phyloP scores from a whole-genome alignment of 2,329 filamentous ascomycete species.

The Dryadomyces quercivorus region DNA sequence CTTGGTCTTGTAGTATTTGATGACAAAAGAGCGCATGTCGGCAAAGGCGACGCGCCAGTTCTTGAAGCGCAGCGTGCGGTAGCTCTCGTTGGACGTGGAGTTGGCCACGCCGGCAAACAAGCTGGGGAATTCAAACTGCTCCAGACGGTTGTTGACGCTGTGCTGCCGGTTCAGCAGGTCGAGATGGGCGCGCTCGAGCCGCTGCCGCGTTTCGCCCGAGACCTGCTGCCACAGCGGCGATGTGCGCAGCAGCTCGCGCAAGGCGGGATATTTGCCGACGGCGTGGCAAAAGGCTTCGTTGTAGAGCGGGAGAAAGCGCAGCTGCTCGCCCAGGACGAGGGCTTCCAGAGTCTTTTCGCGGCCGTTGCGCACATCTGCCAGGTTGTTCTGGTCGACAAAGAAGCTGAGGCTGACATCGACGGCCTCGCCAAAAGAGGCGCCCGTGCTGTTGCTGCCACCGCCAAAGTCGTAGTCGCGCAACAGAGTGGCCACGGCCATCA shows the following conservation, averaged over 20 bases:
- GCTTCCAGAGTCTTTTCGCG: slow-evolving; percentile 83
- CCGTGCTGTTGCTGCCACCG: slow-evolving; percentile 16
- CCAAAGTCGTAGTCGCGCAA: slow-evolving; percentile 47
- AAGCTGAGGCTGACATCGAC: slow-evolving; percentile 55
- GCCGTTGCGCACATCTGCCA: slow-evolving; percentile 71
- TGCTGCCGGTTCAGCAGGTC: slow-evolving; percentile 65
- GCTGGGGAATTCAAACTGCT: slow-evolving; percentile 82
- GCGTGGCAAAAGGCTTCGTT: slow-evolving; percentile 87
- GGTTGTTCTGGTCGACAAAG: slow-evolving; percentile 63
- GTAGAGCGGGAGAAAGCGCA: slow-evolving; percentile 73
- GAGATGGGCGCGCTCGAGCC: slow-evolving; percentile 71
- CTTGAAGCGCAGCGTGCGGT: slow-evolving; percentile 70
- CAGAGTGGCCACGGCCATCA: slow-evolving; percentile 40
- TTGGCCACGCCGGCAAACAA: slow-evolving; percentile 80
- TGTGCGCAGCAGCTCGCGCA: slow-evolving; percentile 42
- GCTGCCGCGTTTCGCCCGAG: slow-evolving; percentile 57
- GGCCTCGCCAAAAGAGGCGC: slow-evolving; percentile 40
- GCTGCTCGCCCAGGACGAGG: slow-evolving; percentile 75
- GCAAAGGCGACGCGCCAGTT: slow-evolving; percentile 67
- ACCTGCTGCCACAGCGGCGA: slow-evolving; percentile 58
- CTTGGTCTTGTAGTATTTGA: slow-evolving; percentile 50
- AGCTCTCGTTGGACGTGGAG: slow-evolving; percentile 65
- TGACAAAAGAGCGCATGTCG: slow-evolving; percentile 60
- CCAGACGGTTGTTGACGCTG: slow-evolving; percentile 59
- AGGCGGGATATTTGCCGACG: slow-evolving; percentile 71